Conservation (phyloP, 2,329 filamentous ascomycete species). For the Cryphonectria naterciae region DNA sequence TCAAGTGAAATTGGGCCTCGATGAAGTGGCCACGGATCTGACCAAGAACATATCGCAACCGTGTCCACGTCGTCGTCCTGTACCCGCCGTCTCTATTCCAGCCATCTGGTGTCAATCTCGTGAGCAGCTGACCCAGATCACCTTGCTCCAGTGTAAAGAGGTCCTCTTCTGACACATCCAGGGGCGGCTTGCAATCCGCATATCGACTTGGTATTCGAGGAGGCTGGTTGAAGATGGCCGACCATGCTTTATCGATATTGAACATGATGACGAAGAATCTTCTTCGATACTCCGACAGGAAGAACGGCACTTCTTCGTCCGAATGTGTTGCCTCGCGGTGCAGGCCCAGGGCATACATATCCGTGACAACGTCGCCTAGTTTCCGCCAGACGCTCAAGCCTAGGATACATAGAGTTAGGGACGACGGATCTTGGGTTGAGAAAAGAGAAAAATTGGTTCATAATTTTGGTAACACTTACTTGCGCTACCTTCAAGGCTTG, state of each 20-base stretch:
- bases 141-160: not conserved
- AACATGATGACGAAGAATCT: not conserved
- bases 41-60: not conserved
- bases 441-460: too few species aligned
- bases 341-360: slow-evolving; percentile 5
- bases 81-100: not conserved
- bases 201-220: slow-evolving; percentile 6
- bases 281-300: slow-evolving; percentile 6
- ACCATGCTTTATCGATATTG: slow-evolving; percentile 6
- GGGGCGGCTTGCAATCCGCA: not conserved
- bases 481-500: not conserved
- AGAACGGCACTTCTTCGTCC: not conserved
- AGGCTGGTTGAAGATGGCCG: slow-evolving; percentile 7
- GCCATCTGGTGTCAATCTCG: not conserved
- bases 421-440: not conserved
- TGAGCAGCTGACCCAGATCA: not conserved
- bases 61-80: slow-evolving; percentile 7
- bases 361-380: slow-evolving; percentile 2
- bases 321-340: slow-evolving; percentile 1
- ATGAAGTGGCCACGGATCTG: not conserved
- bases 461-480: not conserved
- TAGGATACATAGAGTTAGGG: not conserved
- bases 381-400: slow-evolving; percentile 3
- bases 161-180: slow-evolving; percentile 12
- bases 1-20: not conserved